phyloP scores from a whole-genome alignment of 805 yeast genomes.

The Maudiozyma serrabonitensis region DNA sequence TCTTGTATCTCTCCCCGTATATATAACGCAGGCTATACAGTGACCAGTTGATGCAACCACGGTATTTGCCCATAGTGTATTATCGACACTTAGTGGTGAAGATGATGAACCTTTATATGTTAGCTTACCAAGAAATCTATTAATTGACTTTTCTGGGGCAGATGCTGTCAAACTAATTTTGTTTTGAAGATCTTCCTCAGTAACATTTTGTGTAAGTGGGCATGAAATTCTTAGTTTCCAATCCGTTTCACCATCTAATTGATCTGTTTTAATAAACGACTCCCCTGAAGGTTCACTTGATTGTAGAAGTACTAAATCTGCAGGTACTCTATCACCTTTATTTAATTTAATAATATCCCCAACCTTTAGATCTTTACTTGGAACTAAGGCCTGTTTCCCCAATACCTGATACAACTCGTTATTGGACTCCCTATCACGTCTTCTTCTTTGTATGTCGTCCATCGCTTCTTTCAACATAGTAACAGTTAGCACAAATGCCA shows the following conservation, averaged over 20 bases:
- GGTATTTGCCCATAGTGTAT: conserved; percentile 96
- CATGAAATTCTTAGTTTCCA: conserved; percentile 89
- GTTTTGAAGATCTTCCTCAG: conserved; percentile 39
- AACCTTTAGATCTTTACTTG: conserved; percentile 58
- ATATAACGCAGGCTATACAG: conserved; percentile 78
- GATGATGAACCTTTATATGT: conserved; percentile 46
- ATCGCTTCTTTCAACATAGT: conserved; percentile 94
- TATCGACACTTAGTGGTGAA: conserved; percentile 69
- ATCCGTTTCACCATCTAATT: conserved; percentile 97
- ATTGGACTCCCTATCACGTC: conserved; percentile 85
- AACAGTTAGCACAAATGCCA: conserved; percentile 82
- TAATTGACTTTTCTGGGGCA: conserved; percentile 80
- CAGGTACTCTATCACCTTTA: conserved; percentile 84
- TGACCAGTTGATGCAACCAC: conserved; percentile 84
- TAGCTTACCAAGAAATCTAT: conserved; percentile 68
- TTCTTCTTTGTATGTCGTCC: conserved; percentile 84
- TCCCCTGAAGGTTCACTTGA: conserved; percentile 80
- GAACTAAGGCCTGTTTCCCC: conserved; percentile 35
- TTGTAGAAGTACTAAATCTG: conserved; percentile 79
- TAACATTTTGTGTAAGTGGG: conserved; percentile 54
- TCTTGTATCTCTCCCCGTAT: conserved; percentile 89
- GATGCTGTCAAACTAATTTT: conserved; percentile 55
- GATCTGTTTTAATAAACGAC: conserved; percentile 91
- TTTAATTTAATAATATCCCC: conserved; percentile 77
- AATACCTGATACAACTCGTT: conserved; percentile 71